Evolutionary conservation across 208 protist genomes (phyloP).

Genomic region (Trypanosoma rangeli): DNA sequence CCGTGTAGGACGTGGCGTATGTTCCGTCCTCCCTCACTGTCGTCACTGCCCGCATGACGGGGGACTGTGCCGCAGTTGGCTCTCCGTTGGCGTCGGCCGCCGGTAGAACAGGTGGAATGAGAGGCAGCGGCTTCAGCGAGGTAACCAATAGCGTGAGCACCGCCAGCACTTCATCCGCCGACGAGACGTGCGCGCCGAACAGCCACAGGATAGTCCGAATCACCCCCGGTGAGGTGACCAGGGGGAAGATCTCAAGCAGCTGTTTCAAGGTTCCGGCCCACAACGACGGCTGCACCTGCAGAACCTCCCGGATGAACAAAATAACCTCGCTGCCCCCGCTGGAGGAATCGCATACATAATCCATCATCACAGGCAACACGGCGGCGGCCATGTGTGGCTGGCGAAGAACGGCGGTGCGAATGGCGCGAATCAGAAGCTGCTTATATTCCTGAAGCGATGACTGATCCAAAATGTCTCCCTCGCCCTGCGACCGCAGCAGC

Average conservation of each 20-base stretch:
- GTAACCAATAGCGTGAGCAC: slow-evolving; percentile 43
- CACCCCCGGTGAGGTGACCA: slow-evolving; percentile 62
- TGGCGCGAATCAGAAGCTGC: slow-evolving; percentile 91
- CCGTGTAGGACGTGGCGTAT: slow-evolving; percentile 91
- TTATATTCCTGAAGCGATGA: slow-evolving; percentile 71
- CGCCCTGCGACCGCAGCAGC: slow-evolving; percentile 54
- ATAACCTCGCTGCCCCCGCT: slow-evolving; percentile 89
- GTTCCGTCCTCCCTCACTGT: slow-evolving; percentile 91
- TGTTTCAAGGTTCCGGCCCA: slow-evolving; percentile 58
- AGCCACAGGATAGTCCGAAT: slow-evolving; percentile 92
- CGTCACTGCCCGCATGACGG: slow-evolving; percentile 59
- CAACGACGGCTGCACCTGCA: slow-evolving; percentile 89
- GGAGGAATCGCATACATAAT: slow-evolving; percentile 91
- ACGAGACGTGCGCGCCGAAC: slow-evolving; percentile 87
- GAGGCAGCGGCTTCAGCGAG: slow-evolving; percentile 55
- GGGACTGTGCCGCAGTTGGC: neutral
- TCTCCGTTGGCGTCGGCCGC: slow-evolving; percentile 33
- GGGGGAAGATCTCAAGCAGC: slow-evolving; percentile 58
- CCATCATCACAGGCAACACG: slow-evolving; percentile 93
- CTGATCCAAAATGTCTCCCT: slow-evolving; percentile 36
- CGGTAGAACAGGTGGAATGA: slow-evolving; percentile 42
- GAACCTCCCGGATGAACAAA: slow-evolving; percentile 93
- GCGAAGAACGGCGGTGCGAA: slow-evolving; percentile 91
- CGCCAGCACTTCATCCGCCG: slow-evolving; percentile 61
- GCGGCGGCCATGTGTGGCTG: slow-evolving; percentile 80